Evolutionary conservation across 257 asterid genomes (phyloP).

Genomic region (Petunia axillaris): DNA sequence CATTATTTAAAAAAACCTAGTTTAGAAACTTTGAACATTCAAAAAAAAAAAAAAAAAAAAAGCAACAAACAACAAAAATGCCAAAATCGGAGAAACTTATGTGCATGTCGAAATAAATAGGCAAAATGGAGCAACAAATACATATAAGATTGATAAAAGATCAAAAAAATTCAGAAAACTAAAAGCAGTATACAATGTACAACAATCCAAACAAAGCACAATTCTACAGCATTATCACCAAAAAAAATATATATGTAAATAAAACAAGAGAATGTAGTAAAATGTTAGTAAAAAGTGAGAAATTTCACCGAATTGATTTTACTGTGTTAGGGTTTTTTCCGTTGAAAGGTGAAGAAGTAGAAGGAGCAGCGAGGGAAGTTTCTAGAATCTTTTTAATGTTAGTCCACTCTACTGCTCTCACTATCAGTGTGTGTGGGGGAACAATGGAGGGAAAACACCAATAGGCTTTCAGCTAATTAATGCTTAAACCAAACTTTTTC

Average conservation of each 20-base stretch:
- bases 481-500: background rate
- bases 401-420: background rate
- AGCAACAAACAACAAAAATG: background rate
- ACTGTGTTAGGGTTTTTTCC: slow-evolving; percentile 26
- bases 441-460: slow-evolving; percentile 22
- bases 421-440: background rate
- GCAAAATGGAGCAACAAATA: background rate
- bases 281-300: background rate
- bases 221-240: background rate
- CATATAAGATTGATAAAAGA: too few relatives aligned
- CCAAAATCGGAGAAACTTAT: background rate
- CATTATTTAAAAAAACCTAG: background rate
- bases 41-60: background rate
- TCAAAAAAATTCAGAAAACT: background rate
- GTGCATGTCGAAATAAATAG: slow-evolving; percentile 10
- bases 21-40: background rate
- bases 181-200: background rate
- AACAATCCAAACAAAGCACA: background rate
- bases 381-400: background rate
- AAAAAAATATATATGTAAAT: background rate
- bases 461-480: background rate
- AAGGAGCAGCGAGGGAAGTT: background rate
- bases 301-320: background rate
- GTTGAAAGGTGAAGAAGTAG: background rate
- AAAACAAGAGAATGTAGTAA: background rate